These are phyloP conservation scores for Cyamopsis tetragonoloba DNA, from an alignment of 306 rosid genomes.

Conservation along the genomic window DNA sequence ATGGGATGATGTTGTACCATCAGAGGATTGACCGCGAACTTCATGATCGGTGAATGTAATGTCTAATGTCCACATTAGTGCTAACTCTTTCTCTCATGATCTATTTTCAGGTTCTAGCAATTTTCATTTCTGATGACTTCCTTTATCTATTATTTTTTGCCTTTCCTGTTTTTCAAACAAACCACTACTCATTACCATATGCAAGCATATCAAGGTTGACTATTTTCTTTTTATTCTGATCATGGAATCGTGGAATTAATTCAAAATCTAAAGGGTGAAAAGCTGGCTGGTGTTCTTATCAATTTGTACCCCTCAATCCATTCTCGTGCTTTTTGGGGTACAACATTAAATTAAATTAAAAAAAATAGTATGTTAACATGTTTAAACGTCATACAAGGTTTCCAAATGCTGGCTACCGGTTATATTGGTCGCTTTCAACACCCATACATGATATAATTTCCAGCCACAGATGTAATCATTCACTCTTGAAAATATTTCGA, in stretches of 20 bases:
- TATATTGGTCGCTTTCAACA: neutral
- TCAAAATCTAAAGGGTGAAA: neutral
- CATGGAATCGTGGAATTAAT: no score
- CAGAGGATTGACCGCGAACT: constrained; percentile 18
- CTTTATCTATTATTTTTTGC: no score
- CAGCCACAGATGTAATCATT: neutral
- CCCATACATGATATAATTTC: neutral
- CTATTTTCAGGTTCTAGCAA: neutral
- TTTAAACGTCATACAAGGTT: neutral
- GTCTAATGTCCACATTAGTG: neutral
- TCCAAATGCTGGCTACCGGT: neutral
- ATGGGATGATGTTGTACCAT: neutral
- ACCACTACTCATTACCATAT: no score
- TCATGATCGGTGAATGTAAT: constrained; percentile 2
- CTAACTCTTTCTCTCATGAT: neutral
- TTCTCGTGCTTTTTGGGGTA: neutral
- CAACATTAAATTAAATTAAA: neutral
- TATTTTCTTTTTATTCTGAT: no score
- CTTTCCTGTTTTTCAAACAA: no score
- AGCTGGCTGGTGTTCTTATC: neutral
- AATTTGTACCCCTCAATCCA: neutral
- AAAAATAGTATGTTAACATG: neutral
- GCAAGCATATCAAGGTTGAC: no score
- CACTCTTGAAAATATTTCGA: neutral
- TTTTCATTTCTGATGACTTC: no score